phyloP scores from a whole-genome alignment of 75 land plant species.

The Selaginella tamariscina region DNA sequence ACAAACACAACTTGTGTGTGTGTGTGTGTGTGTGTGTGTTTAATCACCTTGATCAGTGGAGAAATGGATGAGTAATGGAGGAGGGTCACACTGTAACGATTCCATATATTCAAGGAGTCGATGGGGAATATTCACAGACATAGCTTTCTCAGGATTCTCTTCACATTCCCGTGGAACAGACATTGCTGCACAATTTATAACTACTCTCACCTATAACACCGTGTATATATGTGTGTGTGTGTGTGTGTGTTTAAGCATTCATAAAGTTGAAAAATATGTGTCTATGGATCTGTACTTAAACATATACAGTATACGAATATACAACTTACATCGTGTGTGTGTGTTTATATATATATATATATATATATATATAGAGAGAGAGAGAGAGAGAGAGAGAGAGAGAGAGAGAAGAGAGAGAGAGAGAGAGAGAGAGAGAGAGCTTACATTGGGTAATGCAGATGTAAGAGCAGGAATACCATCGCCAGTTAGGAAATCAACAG shows the following conservation, averaged over 20 bases:
- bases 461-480: conserved; percentile 43
- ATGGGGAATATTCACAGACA: conserved; percentile 62
- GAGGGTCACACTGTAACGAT: conserved; percentile 24
- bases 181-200: conserved; percentile 85
- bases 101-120: conserved; percentile 60
- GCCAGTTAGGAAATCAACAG: conserved; percentile 64
- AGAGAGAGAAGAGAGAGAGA: not conserved
- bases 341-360: too few relatives aligned
- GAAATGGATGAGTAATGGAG: conserved; percentile 61
- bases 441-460: conserved; percentile 43
- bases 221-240: too few relatives aligned
- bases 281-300: not conserved
- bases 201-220: conserved; percentile 52
- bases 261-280: not conserved
- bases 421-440: too few relatives aligned
- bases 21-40: too few relatives aligned
- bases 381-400: not conserved
- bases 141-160: conserved; percentile 48
- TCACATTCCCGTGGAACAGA: conserved; percentile 89
- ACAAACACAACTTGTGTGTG: too few relatives aligned
- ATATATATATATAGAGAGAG: not conserved
- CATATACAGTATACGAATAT: not conserved
- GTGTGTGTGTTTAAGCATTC: not conserved
- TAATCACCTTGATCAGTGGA: conserved; percentile 87
- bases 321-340: too few relatives aligned